Base-by-base conservation (phyloP, 768 basidiomycete genomes). In the Collybia sordida region DNA sequence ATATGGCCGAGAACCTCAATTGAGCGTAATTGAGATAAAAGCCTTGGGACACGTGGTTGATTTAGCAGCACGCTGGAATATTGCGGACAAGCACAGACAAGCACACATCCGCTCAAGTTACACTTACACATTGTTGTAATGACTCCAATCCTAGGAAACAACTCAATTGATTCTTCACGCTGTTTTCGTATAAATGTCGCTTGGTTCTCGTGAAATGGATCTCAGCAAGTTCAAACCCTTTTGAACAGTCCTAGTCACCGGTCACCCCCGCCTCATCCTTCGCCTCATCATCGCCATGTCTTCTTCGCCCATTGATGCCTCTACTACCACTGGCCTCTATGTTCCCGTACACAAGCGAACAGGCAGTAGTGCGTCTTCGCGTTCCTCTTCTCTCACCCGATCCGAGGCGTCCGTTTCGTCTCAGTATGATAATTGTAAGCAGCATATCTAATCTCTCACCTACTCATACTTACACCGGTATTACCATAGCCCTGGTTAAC, bases 281-380 rank as follows among this genome's bases (percentile, higher is more conserved):
- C 3, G n/a, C n/a, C 31, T 11, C 3, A 3, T 31, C 31, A 3
- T 11, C 31, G 9, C 31, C 31, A 31, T 31, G 31, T 31, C 31
- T 31, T 31, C 31, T 31, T 7, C n/a, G n/a, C n/a, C n/a, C n/a
- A n/a, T n/a, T n/a, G n/a, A n/a, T n/a, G n/a, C n/a, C n/a, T n/a
- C 52, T 6, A 53, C 58, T 4, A 41, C 61, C 6, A 57, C 63
- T 17, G 58, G 60, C 18, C 59, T 71, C 25, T 78, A 78, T 47
- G 47, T 77, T 31, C 75, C 77, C 21, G 50, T 77, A 0, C 74
- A 78, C 45, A 70, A 64, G 52, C 70, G 75, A 23, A 42, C 46
- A 27, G 51, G 49, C 17, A 58, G 60, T 49, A 57, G 57, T 38
- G 47, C 59, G 15, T 61, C 67, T 17, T 58, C 59, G 11, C 25